These are phyloP conservation scores for Microstegium vimineum DNA, from an alignment of 176 grass and related monocot species.

Conservation along the genomic window DNA sequence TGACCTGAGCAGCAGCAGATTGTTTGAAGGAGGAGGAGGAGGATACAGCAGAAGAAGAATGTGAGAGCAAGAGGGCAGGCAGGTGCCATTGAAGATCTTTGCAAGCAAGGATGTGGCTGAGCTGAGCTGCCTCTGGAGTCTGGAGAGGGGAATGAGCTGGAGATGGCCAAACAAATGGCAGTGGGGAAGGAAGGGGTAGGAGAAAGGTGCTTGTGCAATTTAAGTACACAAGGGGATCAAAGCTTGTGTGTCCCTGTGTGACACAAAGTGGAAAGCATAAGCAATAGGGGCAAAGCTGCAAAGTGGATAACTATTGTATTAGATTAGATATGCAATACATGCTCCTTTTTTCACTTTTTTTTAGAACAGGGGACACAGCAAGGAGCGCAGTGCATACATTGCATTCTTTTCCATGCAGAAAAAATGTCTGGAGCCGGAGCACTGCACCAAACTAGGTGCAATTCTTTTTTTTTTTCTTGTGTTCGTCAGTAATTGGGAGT, in stretches of 20 bases:
- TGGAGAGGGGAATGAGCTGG: constrained; percentile 18
- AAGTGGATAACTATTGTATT: constrained; percentile 30
- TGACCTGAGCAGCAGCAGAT: constrained; percentile 54
- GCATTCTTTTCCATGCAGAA: not conserved
- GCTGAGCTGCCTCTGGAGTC: not conserved
- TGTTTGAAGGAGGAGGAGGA: constrained; percentile 35
- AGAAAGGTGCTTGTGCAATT: constrained; percentile 15
- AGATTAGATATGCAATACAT: constrained; percentile 18
- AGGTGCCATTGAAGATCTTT: constrained; percentile 45
- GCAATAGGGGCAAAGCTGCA: constrained; percentile 28
- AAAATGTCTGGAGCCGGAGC: not conserved
- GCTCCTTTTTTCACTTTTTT: constrained; percentile 20
- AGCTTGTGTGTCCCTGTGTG: constrained; percentile 17
- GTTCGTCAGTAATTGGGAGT: not conserved
- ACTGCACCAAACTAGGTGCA: not conserved
- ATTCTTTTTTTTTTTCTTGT: not conserved
- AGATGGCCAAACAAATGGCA: constrained; percentile 16
- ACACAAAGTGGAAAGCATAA: constrained; percentile 47
- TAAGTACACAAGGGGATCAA: constrained; percentile 25
- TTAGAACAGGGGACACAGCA: constrained; percentile 23
- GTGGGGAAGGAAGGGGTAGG: constrained; percentile 22
- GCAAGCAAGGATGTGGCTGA: constrained; percentile 9
- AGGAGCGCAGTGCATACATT: constrained; percentile 2
- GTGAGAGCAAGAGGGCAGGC: not conserved
- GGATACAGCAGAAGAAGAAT: constrained; percentile 31